A percentile compares a stretch with the other conserved stretches of the same genome.
phyloP scores from a whole-genome alignment of 2,329 filamentous ascomycete species.

The Mycosphaerella arachidis region DNA sequence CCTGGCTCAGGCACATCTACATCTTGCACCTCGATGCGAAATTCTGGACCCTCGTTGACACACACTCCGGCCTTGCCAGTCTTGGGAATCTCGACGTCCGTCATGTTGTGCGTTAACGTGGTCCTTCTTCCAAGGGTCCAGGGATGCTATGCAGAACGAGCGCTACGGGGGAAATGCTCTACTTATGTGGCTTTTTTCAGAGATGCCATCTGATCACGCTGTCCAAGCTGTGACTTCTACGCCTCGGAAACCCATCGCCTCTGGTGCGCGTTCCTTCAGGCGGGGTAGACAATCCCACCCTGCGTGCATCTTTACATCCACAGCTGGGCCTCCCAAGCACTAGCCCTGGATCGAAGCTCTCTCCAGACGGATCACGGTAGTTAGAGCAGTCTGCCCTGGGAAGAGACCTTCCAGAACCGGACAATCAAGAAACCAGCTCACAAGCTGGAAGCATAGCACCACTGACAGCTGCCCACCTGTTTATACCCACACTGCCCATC shows the following conservation, averaged over 20 bases:
- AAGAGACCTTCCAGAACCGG: background rate
- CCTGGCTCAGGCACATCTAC: slow-evolving; percentile 48
- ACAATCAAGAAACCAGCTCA: background rate
- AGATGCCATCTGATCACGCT: background rate
- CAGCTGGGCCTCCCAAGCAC: background rate
- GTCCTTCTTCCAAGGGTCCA: background rate
- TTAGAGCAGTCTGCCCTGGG: background rate
- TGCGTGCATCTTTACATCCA: background rate
- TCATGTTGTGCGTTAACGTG: background rate
- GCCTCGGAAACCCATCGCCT: background rate
- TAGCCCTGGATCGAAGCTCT: background rate
- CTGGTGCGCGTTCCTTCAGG: background rate
- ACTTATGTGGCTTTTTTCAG: background rate
- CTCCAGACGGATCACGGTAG: background rate
- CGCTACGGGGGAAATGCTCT: background rate
- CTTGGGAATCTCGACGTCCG: slow-evolving; percentile 36
- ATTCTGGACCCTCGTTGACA: slow-evolving; percentile 48
- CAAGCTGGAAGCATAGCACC: background rate
- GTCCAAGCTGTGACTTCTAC: background rate
- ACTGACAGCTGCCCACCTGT: background rate
- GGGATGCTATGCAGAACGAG: background rate
- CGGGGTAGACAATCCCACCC: background rate
- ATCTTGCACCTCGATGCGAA: slow-evolving; percentile 44
- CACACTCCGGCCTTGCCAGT: slow-evolving; percentile 50
- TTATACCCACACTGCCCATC: background rate